Conservation (phyloP, 345 rosid genomes). For the Noccaea bulbosa region DNA sequence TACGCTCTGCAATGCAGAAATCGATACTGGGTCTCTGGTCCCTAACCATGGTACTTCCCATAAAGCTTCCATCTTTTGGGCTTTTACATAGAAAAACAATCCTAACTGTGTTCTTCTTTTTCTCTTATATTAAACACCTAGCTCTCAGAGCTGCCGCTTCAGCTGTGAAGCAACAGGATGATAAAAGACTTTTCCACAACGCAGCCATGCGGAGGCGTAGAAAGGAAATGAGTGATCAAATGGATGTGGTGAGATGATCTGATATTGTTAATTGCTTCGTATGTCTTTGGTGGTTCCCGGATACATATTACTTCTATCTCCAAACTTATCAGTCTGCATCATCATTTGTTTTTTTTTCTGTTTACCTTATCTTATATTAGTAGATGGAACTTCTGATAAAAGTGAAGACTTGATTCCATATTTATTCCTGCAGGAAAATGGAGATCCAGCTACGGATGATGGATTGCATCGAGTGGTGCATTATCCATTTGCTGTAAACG, state of each 20-base stretch:
- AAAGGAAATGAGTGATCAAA: slow-evolving; percentile 86
- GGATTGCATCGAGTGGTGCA: slow-evolving; percentile 76
- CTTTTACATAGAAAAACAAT: slow-evolving; percentile 1
- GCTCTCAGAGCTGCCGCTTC: slow-evolving; percentile 97
- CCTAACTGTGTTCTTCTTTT: slow-evolving; percentile 17
- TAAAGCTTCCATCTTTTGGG: slow-evolving; percentile 28
- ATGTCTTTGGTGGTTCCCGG: slow-evolving; percentile 18
- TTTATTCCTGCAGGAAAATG: slow-evolving; percentile 65
- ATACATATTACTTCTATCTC: background rate
- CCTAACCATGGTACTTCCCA: slow-evolving; percentile 78
- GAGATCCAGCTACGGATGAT: slow-evolving; percentile 64
- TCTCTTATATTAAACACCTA: slow-evolving; percentile 40
- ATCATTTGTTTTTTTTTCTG: background rate
- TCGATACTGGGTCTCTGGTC: slow-evolving; percentile 68
- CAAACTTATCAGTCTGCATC: slow-evolving; percentile 19
- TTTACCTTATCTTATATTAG: slow-evolving; percentile 11
- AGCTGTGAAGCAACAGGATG: slow-evolving; percentile 91
- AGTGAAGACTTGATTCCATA: background rate
- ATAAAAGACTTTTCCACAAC: slow-evolving; percentile 85
- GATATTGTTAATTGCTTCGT: slow-evolving; percentile 41
- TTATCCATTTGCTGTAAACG: slow-evolving; percentile 89
- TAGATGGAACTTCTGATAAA: slow-evolving; percentile 15
- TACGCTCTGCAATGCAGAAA: slow-evolving; percentile 81
- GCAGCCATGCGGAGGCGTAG: slow-evolving; percentile 91
- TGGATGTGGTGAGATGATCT: slow-evolving; percentile 65